These are phyloP conservation scores for Hippophae rhamnoides DNA, from an alignment of 306 rosid species.

Conservation along the genomic window DNA sequence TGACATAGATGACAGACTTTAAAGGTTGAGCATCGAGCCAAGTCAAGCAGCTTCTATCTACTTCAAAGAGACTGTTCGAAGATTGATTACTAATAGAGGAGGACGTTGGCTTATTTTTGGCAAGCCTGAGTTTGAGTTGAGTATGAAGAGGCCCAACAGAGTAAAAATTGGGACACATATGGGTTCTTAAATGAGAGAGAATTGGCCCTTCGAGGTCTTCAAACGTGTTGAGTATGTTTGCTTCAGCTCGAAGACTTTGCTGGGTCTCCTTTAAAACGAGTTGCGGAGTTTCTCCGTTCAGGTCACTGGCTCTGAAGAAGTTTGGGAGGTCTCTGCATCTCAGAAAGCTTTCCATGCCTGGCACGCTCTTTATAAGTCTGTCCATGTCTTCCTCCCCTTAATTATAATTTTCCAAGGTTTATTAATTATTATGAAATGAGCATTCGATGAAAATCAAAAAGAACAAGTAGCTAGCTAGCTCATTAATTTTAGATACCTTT, in stretches of 20 bases:
- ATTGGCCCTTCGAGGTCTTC: slow-evolving; percentile 43
- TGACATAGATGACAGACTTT: slow-evolving; percentile 33
- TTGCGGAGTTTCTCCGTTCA: neutral
- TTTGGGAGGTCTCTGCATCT: slow-evolving; percentile 42
- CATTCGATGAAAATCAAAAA: no score
- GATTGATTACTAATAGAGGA: neutral
- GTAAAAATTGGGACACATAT: slow-evolving; percentile 19
- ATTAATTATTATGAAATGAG: no score
- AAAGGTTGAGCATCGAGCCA: slow-evolving; percentile 37
- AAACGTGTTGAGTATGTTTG: slow-evolving; percentile 41
- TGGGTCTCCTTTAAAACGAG: neutral
- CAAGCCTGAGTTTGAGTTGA: slow-evolving; percentile 8
- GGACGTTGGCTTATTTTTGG: neutral
- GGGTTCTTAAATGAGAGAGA: slow-evolving; percentile 17
- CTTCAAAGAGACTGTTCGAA: slow-evolving; percentile 9
- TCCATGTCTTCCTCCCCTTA: slow-evolving; percentile 46
- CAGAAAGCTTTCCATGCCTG: slow-evolving; percentile 37
- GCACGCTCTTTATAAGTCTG: slow-evolving; percentile 13
- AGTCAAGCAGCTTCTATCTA: slow-evolving; percentile 24
- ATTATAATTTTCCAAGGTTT: neutral
- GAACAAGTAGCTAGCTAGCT: neutral
- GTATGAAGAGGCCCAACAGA: slow-evolving; percentile 38
- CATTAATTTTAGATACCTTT: slow-evolving; percentile 20
- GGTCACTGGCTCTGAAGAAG: slow-evolving; percentile 6
- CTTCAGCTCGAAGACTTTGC: slow-evolving; percentile 16